Evolutionary conservation across 1,284 basidiomycete genomes (phyloP).

Genomic region (Ustilago nuda): DNA sequence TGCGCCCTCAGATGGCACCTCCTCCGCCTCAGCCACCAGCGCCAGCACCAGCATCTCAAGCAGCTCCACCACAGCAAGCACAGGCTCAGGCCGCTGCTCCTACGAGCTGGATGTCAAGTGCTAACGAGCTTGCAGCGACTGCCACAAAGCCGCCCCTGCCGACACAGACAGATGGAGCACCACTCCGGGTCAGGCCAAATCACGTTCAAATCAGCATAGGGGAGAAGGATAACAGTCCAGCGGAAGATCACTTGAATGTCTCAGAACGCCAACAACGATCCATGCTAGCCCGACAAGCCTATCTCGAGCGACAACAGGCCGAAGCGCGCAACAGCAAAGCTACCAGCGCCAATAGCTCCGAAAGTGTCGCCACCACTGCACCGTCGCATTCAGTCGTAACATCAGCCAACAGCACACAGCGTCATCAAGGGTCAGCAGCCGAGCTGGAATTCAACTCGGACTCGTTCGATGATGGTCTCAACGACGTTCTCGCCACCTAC

Average conservation of each 20-base stretch:
- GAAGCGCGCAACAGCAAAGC: slow-evolving; percentile 9
- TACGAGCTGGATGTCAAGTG: not conserved
- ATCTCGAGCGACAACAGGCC: slow-evolving; percentile 39
- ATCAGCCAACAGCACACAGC: slow-evolving; percentile 2
- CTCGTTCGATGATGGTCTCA: slow-evolving; percentile 37
- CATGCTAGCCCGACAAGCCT: slow-evolving; percentile 35
- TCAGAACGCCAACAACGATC: slow-evolving; percentile 39
- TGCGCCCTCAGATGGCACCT: slow-evolving; percentile 23
- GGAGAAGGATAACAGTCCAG: not conserved
- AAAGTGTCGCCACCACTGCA: not conserved
- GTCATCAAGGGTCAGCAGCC: slow-evolving; percentile 4
- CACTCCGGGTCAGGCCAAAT: not conserved
- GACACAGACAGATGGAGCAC: slow-evolving; percentile 3
- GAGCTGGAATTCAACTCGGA: slow-evolving; percentile 35
- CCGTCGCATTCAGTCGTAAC: slow-evolving; percentile 4
- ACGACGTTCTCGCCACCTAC: slow-evolving; percentile 33
- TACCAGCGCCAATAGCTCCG: not conserved
- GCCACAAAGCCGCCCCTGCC: not conserved
- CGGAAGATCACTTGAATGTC: slow-evolving; percentile 8
- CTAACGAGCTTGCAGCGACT: not conserved
- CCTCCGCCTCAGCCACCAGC: slow-evolving; percentile 21
- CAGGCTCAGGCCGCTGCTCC: slow-evolving; percentile 4
- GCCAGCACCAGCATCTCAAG: not conserved
- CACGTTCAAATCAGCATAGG: not conserved
- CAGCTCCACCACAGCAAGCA: not conserved